Evolutionary conservation across 2,329 filamentous ascomycete species (phyloP).

Genomic region (Aspergillus latus): DNA sequence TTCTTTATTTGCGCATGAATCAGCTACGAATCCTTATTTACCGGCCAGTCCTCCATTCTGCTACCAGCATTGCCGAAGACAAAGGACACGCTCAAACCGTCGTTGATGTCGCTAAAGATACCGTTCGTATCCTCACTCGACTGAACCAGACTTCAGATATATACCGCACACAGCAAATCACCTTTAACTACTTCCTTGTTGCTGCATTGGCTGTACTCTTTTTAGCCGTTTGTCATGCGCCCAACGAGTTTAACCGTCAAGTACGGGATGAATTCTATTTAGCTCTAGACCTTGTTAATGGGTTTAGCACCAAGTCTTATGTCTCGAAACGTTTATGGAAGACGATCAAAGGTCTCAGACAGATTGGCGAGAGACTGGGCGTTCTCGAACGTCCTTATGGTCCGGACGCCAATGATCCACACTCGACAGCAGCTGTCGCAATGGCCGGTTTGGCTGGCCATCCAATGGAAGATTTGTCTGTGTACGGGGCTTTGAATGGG

Average conservation of each 20-base stretch:
- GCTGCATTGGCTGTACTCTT: constrained; percentile 64
- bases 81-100: constrained; percentile 69
- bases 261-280: constrained; percentile 68
- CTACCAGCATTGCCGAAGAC: constrained; percentile 78
- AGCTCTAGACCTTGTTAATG: constrained; percentile 63
- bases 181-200: constrained; percentile 68
- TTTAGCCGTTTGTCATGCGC: constrained; percentile 64
- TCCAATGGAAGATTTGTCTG: constrained; percentile 57
- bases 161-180: constrained; percentile 62
- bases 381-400: constrained; percentile 44
- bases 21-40: constrained; percentile 89
- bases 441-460: constrained; percentile 67
- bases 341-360: constrained; percentile 63
- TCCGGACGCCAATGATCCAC: constrained; percentile 52
- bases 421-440: constrained; percentile 62
- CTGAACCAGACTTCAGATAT: constrained; percentile 64
- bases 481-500: constrained; percentile 46
- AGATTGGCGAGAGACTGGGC: constrained; percentile 62
- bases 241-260: constrained; percentile 58
- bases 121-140: constrained; percentile 59
- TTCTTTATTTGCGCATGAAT: constrained; percentile 83
- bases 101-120: constrained; percentile 65
- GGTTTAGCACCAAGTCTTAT: constrained; percentile 61
- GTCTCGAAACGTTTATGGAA: constrained; percentile 64
- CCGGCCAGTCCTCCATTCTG: constrained; percentile 80